Base-by-base conservation (phyloP, 345 rosid genomes). In the Dipteronia sinensis region DNA sequence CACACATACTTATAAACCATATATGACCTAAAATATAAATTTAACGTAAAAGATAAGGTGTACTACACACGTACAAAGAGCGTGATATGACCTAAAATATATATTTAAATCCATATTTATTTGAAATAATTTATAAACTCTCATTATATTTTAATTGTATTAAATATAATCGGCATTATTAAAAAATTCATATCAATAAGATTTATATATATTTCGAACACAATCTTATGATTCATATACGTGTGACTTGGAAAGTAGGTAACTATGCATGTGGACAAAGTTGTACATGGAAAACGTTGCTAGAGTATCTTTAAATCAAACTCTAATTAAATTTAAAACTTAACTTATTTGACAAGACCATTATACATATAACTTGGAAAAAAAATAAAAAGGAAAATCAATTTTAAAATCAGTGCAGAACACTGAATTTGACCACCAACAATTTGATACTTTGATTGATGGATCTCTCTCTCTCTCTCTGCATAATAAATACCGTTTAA, bases 381-480 rank as follows among this genome's bases (percentile, higher is more conserved):
- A 42, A 6, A 22, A 15, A 47, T 0, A 7, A 23, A 22, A 67
- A n/a, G 1, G 2, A 12, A 9, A 44, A 44, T 46, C 19, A 46
- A 44, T 69, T 46, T 46, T 7, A 44, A 73, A 69, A 17, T 23
- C 34, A 29, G 6, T 16, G 8, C 5, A 27, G 44, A 38, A 42
- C 67, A 64, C 40, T 23, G 10, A 71, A 71, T 71, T 69, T 76
- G 79, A 73, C 79, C 78, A 17, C 40, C 63, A 65, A 65, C 61
- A 22, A 71, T 38, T 12, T 11, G 58, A 4, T 59, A 34, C 0
- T 34, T 34, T 34, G 38, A 34, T 34, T 34, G 38, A 3, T 4
- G 62, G 20, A n/a, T 20, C 23, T 2, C 75, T 69, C 3, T 34
- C 38, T 34, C 6, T 34, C 38, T 22, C 27, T 2, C 75, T 69